phyloP scores from a whole-genome alignment of 192 early-diverging fungal species.

The Backusella circina region DNA sequence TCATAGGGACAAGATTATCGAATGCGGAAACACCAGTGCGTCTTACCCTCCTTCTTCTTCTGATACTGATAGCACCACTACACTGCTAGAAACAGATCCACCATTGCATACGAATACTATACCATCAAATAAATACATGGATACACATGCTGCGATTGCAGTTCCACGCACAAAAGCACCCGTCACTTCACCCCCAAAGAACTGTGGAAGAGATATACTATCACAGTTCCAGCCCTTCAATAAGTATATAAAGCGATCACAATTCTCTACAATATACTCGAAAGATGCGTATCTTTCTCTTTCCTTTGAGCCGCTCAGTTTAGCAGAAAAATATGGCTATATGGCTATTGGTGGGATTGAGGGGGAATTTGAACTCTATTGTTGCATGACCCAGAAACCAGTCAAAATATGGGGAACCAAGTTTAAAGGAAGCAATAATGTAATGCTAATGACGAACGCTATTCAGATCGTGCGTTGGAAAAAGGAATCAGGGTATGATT shows the following conservation, averaged over 20 bases:
- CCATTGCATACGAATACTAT: not conserved
- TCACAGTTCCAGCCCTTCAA: conserved; percentile 16
- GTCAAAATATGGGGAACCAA: conserved; percentile 33
- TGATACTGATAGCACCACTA: not conserved
- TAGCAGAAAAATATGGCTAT: conserved; percentile 45
- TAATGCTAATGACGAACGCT: conserved; percentile 28
- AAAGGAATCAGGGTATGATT: not conserved
- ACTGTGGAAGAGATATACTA: not conserved
- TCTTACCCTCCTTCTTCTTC: not conserved
- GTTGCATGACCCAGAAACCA: conserved; percentile 26
- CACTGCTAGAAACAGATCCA: conserved; percentile 4
- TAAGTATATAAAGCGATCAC: conserved; percentile 21
- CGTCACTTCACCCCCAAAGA: not conserved
- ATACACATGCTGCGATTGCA: conserved; percentile 5
- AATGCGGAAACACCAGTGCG: conserved; percentile 16
- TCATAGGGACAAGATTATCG: conserved; percentile 28
- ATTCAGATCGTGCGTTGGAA: conserved; percentile 29
- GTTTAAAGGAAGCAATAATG: conserved; percentile 27
- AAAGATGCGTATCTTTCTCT: conserved; percentile 21
- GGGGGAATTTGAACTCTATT: conserved; percentile 40
- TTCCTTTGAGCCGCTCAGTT: conserved; percentile 40
- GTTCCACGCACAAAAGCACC: not conserved
- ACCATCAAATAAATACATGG: not conserved
- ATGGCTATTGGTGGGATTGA: conserved; percentile 39
- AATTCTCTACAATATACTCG: conserved; percentile 1